phyloP scores from a whole-genome alignment of 2,329 filamentous ascomycete species.

The Pestalotiopsis sp. region DNA sequence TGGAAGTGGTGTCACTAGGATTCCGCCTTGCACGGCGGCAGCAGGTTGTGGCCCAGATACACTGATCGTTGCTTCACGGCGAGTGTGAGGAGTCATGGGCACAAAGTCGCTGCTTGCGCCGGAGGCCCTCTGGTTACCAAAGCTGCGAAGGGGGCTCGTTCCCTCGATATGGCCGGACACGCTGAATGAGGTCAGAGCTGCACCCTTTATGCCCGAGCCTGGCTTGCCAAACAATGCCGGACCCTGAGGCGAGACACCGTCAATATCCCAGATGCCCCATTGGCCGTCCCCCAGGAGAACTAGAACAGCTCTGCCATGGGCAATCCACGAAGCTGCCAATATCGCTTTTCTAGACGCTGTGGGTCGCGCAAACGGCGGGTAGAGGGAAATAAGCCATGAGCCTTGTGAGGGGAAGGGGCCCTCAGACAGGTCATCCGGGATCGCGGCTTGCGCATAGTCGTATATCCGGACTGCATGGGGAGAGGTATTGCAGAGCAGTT shows the following conservation, averaged over 20 bases:
- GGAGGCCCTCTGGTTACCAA: slow-evolving; percentile 37
- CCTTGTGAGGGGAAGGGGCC: slow-evolving; percentile 59
- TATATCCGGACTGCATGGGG: slow-evolving; percentile 63
- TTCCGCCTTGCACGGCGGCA: slow-evolving; percentile 53
- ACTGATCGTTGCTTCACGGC: slow-evolving; percentile 51
- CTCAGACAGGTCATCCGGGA: slow-evolving; percentile 52
- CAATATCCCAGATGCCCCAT: slow-evolving; percentile 71
- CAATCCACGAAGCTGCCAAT: slow-evolving; percentile 65
- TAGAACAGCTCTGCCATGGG: slow-evolving; percentile 61
- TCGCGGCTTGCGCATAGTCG: slow-evolving; percentile 58
- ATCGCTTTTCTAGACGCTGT: slow-evolving; percentile 58
- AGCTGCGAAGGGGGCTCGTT: slow-evolving; percentile 55
- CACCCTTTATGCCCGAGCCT: slow-evolving; percentile 56
- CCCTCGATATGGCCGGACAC: slow-evolving; percentile 63
- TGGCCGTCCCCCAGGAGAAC: slow-evolving; percentile 64
- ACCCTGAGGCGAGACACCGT: slow-evolving; percentile 54
- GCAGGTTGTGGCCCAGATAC: slow-evolving; percentile 54
- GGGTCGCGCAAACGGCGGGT: slow-evolving; percentile 56
- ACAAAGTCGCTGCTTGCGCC: slow-evolving; percentile 53
- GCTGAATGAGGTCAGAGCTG: slow-evolving; percentile 60
- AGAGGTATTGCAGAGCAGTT: slow-evolving; percentile 59
- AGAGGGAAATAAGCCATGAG: slow-evolving; percentile 66
- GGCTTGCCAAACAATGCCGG: slow-evolving; percentile 52
- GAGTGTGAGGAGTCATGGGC: slow-evolving; percentile 66
- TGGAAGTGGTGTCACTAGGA: slow-evolving; percentile 51